phyloP scores from a whole-genome alignment of 148 eudicot genomes.

The Oxyria digyna region DNA sequence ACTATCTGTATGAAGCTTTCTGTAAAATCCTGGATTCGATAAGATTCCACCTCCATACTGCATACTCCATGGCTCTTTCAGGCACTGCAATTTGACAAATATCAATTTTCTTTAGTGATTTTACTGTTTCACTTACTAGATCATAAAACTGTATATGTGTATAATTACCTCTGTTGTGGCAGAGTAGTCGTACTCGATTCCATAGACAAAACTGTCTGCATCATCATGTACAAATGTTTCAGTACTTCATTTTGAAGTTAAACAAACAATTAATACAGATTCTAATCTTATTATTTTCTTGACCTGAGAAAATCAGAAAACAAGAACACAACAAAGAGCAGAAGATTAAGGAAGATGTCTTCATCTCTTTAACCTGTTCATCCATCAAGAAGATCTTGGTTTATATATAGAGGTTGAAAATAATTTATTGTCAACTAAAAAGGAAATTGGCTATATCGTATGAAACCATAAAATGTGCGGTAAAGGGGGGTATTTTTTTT shows the following conservation, averaged over 20 bases:
- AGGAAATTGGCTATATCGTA: neutral
- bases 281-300: neutral
- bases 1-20: conserved; percentile 31
- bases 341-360: neutral
- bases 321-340: neutral
- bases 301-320: neutral
- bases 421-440: neutral
- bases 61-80: conserved; percentile 29
- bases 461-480: neutral
- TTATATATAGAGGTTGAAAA: neutral
- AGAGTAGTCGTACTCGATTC: conserved; percentile 25
- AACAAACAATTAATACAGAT: neutral
- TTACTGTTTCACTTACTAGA: no score
- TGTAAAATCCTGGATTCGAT: conserved; percentile 33
- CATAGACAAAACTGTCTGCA: conserved; percentile 21
- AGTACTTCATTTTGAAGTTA: neutral
- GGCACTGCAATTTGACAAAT: conserved; percentile 33
- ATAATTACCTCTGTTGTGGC: conserved; percentile 44
- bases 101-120: no score
- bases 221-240: conserved; percentile 3
- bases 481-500: neutral
- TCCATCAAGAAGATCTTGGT: neutral
- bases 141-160: no score
- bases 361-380: neutral
- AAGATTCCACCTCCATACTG: conserved; percentile 46